Base-by-base conservation (phyloP, 139 green algal genomes). In the Chlorella ohadii region DNA sequence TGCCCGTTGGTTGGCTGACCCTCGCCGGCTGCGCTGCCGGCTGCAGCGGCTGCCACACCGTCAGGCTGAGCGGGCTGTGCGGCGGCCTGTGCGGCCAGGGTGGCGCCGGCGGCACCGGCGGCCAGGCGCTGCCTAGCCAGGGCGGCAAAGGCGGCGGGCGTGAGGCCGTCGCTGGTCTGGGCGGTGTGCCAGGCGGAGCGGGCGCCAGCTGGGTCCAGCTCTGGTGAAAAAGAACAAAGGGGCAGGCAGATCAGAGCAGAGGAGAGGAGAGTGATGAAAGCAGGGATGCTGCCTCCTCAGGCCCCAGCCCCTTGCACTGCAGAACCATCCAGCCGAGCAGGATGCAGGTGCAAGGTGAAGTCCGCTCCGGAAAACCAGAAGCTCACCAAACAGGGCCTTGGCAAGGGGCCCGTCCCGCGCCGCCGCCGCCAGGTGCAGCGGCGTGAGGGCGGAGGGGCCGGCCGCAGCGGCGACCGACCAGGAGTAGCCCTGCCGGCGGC, bases 351-450 rank as follows among this genome's bases (percentile, higher is more conserved):
- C 7, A 55, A 16, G 7, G 11, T n/a, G n/a, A n/a, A n/a, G n/a
- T n/a, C n/a, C n/a, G n/a, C n/a, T n/a, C n/a, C n/a, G n/a, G n/a
- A n/a, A n/a, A n/a, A n/a, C n/a, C n/a, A n/a, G n/a, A n/a, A 13
- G 11, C 72, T 66, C 47, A 79, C 72, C 72, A 22, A 44, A 33
- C 12, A 79, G 72, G 0, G 72, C 72, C 47, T 47, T 23, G n/a
- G 66, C 2, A n/a, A 79, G 72, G 0, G 47, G 47, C 3, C 17
- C 22, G 47, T 4, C 41, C 47, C 72, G 72, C 5, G 72, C 47
- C 3, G 72, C 72, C 1, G 68, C 68, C 20, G 64, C 79, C 51
- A 84, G 63, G 79, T 84, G 79, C 34, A 84, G 70, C 12, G 79
- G 79, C 5, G 79, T 84, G 33, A 84, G 55, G 68, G 33, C 79